These are phyloP conservation scores for Diaporthe sp. DNA, from an alignment of 2,329 filamentous ascomycete species.

Conservation along the genomic window DNA sequence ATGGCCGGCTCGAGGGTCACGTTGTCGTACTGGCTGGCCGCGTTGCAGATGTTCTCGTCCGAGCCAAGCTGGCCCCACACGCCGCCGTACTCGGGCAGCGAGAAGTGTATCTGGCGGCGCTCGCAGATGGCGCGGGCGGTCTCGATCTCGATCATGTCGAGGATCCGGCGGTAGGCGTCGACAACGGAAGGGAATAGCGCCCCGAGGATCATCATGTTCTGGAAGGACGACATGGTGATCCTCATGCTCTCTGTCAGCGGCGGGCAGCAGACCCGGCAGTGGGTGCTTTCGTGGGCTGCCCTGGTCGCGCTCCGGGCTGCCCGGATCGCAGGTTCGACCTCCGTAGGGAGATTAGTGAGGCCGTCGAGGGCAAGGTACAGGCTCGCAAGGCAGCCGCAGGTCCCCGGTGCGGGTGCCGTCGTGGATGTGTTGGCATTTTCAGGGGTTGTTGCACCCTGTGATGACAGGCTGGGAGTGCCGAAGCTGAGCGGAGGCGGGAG, in stretches of 20 bases:
- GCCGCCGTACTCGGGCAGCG: conserved; percentile 62
- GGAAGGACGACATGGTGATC: conserved; percentile 64
- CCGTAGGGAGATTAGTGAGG: conserved; percentile 60
- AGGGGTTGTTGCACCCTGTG: conserved; percentile 35
- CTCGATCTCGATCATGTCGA: conserved; percentile 68
- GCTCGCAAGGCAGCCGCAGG: conserved; percentile 63
- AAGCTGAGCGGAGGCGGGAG: background rate
- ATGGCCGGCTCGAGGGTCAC: conserved; percentile 63
- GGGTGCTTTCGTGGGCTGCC: conserved; percentile 64
- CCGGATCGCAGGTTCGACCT: conserved; percentile 61
- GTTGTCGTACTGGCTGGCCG: conserved; percentile 44
- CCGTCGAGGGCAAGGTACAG: conserved; percentile 66
- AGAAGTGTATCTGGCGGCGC: conserved; percentile 59
- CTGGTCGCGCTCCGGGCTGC: conserved; percentile 62
- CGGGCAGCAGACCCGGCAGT: conserved; percentile 64
- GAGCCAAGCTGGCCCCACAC: conserved; percentile 57
- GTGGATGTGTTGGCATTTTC: conserved; percentile 20
- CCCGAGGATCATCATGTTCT: conserved; percentile 71
- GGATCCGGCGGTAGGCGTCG: conserved; percentile 68
- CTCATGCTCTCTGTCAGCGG: conserved; percentile 43
- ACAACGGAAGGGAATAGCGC: conserved; percentile 70
- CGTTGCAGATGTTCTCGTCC: conserved; percentile 46
- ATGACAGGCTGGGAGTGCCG: conserved; percentile 34
- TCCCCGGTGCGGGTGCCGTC: background rate
- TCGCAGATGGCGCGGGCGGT: conserved; percentile 58